A percentile compares a stretch with the other conserved stretches of the same genome.
These are phyloP conservation scores for Xylaria intraflava DNA, from an alignment of 495 filamentous ascomycete genomes.

Conservation along the genomic window DNA sequence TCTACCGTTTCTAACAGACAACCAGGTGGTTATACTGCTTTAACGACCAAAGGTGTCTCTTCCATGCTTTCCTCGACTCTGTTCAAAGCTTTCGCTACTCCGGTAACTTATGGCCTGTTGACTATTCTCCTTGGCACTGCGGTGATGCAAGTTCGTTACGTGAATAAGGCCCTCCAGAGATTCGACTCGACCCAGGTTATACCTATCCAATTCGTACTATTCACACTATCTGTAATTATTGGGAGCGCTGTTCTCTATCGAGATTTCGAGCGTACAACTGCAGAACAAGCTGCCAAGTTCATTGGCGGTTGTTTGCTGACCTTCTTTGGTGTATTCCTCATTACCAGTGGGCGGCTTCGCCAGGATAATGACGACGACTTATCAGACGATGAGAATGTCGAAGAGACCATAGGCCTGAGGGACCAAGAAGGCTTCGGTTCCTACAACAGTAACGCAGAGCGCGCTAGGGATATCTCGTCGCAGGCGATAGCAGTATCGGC, in stretches of 20 bases:
- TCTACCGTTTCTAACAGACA: conserved; percentile 26
- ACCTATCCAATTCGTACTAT: conserved; percentile 92
- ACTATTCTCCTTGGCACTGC: conserved; percentile 75
- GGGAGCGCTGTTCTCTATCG: conserved; percentile 89
- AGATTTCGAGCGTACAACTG: conserved; percentile 77
- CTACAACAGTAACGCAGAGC: conserved; percentile 4
- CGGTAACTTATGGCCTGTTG: conserved; percentile 78
- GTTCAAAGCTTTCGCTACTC: conserved; percentile 80
- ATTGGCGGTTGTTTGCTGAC: conserved; percentile 83
- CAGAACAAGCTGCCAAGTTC: conserved; percentile 69
- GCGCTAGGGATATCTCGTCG: background rate
- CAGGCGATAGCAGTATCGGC: conserved; percentile 15
- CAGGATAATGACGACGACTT: conserved; percentile 49
- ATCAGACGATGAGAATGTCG: conserved; percentile 46
- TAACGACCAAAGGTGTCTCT: conserved; percentile 93
- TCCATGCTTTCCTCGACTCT: conserved; percentile 87
- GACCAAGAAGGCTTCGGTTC: conserved; percentile 29
- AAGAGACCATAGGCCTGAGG: conserved; percentile 44
- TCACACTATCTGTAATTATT: conserved; percentile 90
- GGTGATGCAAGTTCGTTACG: conserved; percentile 89
- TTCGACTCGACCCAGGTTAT: conserved; percentile 98
- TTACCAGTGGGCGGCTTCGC: conserved; percentile 61
- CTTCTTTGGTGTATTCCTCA: conserved; percentile 89
- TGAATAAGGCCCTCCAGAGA: conserved; percentile 88
- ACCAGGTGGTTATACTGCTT: conserved; percentile 83